Conservation (phyloP, 2,329 filamentous ascomycete genomes). For the Sarocladiaceae sp. region DNA sequence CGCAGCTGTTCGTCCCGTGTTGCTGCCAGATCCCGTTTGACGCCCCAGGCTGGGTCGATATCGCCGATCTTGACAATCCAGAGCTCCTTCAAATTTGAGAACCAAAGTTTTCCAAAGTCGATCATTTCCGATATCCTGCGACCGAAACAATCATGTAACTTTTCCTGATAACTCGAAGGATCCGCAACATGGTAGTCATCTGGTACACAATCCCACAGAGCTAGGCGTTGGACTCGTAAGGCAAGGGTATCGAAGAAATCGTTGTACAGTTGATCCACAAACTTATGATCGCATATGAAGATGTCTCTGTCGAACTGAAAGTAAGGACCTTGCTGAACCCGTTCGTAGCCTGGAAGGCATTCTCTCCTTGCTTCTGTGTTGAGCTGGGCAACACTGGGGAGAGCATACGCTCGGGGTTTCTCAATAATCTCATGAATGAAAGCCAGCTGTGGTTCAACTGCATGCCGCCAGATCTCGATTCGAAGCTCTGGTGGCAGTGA, state of each 20-base stretch:
- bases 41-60: conserved; percentile 29
- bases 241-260: conserved; percentile 25
- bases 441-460: conserved; percentile 29
- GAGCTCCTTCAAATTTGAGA: conserved; percentile 30
- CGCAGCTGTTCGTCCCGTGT: conserved; percentile 22
- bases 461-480: conserved; percentile 30
- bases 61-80: conserved; percentile 35
- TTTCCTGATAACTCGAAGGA: conserved; percentile 27
- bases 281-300: conserved; percentile 30
- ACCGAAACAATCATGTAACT: conserved; percentile 26
- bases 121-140: conserved; percentile 24
- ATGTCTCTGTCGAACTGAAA: conserved; percentile 31
- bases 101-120: conserved; percentile 31
- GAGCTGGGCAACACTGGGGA: conserved; percentile 29
- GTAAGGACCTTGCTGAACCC: conserved; percentile 27
- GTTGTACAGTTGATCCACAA: conserved; percentile 25
- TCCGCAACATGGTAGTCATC: conserved; percentile 29
- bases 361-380: conserved; percentile 28
- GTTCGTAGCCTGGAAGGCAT: conserved; percentile 28
- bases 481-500: conserved; percentile 29
- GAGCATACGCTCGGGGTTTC: conserved; percentile 22
- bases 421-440: conserved; percentile 29
- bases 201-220: conserved; percentile 34
- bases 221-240: conserved; percentile 26
- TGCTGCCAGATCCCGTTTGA: conserved; percentile 24